Base-by-base conservation (phyloP, 2,329 filamentous ascomycete species). In the Fusarium nygamai region DNA sequence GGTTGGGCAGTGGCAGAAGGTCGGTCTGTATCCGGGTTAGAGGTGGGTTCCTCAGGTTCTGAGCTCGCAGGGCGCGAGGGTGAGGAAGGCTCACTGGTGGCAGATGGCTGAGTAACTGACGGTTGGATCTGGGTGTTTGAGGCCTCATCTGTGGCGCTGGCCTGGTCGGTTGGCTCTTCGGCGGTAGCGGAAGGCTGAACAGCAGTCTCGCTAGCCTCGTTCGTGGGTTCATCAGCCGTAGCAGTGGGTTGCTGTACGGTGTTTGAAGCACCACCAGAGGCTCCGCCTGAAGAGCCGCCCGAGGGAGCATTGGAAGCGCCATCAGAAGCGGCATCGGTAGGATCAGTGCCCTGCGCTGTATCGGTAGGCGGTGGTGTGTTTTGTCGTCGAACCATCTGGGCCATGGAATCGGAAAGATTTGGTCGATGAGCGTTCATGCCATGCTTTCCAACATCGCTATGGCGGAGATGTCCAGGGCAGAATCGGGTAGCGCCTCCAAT, bases 311-410 rank as follows among this genome's bases (percentile, higher is more conserved):
- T 50, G n/a, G 67, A 70, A 16, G 67, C 59, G 9, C 48, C 33
- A 27, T 51, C 46, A 48, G 64, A 43, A 43, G 66, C 51, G 11
- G 46, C 33, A 10, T 48, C 31, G 16, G 57, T 72, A 14, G 73
- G 60, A 14, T 59, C 61, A n/a, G 61, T 56, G 13, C 50, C 59
- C 36, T 64, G 59, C 16, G 64, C 54, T 48, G 70, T 68, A 41
- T 69, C 59, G 54, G 66, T 57, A n/a, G 76, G 56, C 11, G 31
- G 64, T 39, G 76, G 76, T 61, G 84, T 81, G 72, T 91, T 79
- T 71, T 84, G 88, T 71, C 92, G 88, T 82, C 90, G 91, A 43
- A 89, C 92, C 64, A 94, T 83, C 65, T 90, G 88, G 63, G 92
- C 86, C 72, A 94, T 84, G 66, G 89, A 64, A 24, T 78, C 72